These are phyloP conservation scores for Zasmidium angulare DNA, from an alignment of 2,329 filamentous ascomycete genomes.

Conservation along the genomic window DNA sequence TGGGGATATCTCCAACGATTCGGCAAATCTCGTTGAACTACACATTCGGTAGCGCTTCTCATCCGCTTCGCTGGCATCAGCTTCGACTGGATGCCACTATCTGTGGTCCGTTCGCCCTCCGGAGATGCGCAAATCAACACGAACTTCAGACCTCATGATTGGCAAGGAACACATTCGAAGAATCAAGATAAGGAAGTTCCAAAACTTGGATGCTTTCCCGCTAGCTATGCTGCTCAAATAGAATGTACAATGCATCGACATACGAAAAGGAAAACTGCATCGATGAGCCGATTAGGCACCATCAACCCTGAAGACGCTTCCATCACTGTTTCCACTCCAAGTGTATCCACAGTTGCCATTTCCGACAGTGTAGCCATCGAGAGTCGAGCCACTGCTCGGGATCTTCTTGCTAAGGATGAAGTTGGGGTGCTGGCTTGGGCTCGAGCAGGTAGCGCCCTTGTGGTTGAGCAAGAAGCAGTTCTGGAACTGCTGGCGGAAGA, in stretches of 20 bases:
- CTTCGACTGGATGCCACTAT: too few species aligned
- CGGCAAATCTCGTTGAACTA: too few species aligned
- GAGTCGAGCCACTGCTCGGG: background rate
- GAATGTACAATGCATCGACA: background rate
- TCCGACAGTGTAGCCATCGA: slow-evolving; percentile 10
- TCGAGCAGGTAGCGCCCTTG: slow-evolving; percentile 2
- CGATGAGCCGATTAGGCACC: background rate
- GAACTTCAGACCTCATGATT: too few species aligned
- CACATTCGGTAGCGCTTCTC: too few species aligned
- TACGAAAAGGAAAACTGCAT: background rate
- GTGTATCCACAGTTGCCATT: slow-evolving; percentile 14
- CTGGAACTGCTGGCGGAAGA: slow-evolving; percentile 8
- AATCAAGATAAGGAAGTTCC: background rate
- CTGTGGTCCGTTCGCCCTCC: too few species aligned
- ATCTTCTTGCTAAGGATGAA: slow-evolving; percentile 9
- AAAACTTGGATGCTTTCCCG: background rate
- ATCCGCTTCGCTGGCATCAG: too few species aligned
- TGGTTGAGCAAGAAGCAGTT: slow-evolving; percentile 17
- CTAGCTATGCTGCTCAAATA: background rate
- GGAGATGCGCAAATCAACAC: too few species aligned
- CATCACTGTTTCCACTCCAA: slow-evolving; percentile 7
- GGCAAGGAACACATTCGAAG: too few species aligned
- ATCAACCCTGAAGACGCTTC: slow-evolving; percentile 6
- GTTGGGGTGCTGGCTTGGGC: slow-evolving; percentile 11
- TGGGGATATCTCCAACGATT: too few species aligned